Percentiles rank a stretch among this genome's conserved stretches.
Conservation (phyloP, 129 eudicot genomes). For the Flaveria robusta region DNA sequence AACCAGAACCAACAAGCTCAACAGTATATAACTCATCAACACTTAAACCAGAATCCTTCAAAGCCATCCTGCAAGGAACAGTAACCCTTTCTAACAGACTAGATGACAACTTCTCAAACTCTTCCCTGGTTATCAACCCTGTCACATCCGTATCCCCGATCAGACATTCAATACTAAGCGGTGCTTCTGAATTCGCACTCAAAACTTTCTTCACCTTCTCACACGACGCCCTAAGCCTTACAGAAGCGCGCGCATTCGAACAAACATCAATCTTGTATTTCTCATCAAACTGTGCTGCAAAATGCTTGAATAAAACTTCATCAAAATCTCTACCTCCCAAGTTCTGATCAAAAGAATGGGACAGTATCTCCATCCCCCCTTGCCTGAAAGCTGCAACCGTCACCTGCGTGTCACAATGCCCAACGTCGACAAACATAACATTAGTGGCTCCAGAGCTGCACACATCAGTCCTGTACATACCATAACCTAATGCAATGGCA, state of each 20-base stretch:
- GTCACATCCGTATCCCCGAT: conserved; percentile 84
- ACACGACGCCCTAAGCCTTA: conserved; percentile 71
- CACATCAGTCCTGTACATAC: conserved; percentile 72
- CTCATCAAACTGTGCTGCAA: conserved; percentile 58
- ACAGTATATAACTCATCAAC: conserved; percentile 56
- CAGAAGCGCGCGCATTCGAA: conserved; percentile 62
- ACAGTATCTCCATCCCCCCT: conserved; percentile 62
- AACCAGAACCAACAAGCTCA: conserved; percentile 93
- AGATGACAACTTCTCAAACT: conserved; percentile 69
- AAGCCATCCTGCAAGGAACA: conserved; percentile 64
- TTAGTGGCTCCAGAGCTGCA: conserved; percentile 33
- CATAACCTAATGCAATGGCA: conserved; percentile 87
- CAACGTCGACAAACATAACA: conserved; percentile 82
- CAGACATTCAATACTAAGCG: conserved; percentile 71
- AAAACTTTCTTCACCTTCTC: conserved; percentile 84
- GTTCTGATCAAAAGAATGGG: conserved; percentile 73
- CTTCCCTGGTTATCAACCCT: conserved; percentile 75
- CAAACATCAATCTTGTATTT: conserved; percentile 58
- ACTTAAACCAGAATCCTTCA: conserved; percentile 50
- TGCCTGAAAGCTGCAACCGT: conserved; percentile 62
- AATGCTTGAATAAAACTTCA: conserved; percentile 69
- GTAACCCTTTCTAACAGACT: conserved; percentile 57
- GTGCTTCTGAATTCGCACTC: conserved; percentile 90
- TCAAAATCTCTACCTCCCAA: conserved; percentile 94
- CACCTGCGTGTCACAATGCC: conserved; percentile 87